phyloP scores from a whole-genome alignment of 441 rosid genomes.

The Mallotus japonicus region DNA sequence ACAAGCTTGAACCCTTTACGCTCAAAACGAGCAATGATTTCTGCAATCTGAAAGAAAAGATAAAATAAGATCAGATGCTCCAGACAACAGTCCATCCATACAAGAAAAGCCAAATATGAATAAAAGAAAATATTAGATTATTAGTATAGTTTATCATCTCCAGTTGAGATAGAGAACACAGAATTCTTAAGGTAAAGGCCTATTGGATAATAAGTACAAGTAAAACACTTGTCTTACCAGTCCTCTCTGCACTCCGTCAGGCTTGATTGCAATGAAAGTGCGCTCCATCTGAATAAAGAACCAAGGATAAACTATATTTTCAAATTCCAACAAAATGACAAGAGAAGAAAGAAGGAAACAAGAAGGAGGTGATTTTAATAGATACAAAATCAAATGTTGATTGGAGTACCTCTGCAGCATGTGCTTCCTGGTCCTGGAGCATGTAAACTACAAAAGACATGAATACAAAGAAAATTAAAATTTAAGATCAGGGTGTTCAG shows the following conservation, averaged over 20 bases:
- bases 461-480: slow-evolving; percentile 16
- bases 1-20: slow-evolving; percentile 97
- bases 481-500: slow-evolving; percentile 3
- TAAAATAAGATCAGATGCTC: slow-evolving; percentile 3
- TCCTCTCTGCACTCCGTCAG: slow-evolving; percentile 95
- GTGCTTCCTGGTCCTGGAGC: slow-evolving; percentile 87
- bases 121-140: neutral
- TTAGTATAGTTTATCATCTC: neutral
- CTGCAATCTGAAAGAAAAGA: slow-evolving; percentile 59
- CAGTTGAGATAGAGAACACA: neutral
- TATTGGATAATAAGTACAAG: neutral
- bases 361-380: neutral
- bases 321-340: neutral
- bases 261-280: slow-evolving; percentile 96
- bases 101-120: neutral
- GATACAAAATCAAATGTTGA: slow-evolving; percentile 4
- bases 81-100: neutral
- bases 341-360: neutral
- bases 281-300: slow-evolving; percentile 64
- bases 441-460: slow-evolving; percentile 48
- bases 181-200: neutral
- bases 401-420: slow-evolving; percentile 79
- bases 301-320: neutral
- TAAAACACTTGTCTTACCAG: slow-evolving; percentile 52
- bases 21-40: slow-evolving; percentile 86